Percentiles rank a stretch among this genome's conserved stretches.
Conservation (phyloP, 345 rosid species). For the Brassica cretica region DNA sequence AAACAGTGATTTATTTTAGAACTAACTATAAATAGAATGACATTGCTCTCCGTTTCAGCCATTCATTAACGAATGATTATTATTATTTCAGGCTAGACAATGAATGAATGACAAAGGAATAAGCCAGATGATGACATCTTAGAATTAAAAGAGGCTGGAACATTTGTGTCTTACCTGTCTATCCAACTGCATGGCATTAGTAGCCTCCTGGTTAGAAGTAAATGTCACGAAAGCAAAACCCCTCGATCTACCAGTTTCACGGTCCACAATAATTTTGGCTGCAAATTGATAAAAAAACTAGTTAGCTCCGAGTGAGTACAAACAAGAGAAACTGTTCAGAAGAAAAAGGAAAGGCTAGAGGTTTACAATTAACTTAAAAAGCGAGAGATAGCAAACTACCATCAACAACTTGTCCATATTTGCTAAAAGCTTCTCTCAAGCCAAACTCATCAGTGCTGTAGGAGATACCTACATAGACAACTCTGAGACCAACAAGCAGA, state of each 20-base stretch:
- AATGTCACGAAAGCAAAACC: conserved; percentile 91
- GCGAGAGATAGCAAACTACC: conserved; percentile 44
- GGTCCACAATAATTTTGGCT: conserved; percentile 85
- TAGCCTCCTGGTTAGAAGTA: conserved; percentile 70
- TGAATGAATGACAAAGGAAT: neutral
- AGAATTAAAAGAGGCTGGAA: conserved; percentile 1
- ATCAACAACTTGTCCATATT: conserved; percentile 86
- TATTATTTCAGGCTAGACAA: neutral
- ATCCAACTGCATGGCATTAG: conserved; percentile 84
- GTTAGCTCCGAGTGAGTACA: neutral
- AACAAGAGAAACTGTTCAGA: neutral
- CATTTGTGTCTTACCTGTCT: conserved; percentile 61
- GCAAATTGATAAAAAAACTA: conserved; percentile 24
- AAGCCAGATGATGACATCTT: neutral
- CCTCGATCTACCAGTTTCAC: conserved; percentile 89
- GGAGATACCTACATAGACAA: conserved; percentile 58
- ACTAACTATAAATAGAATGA: neutral
- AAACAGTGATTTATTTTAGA: neutral
- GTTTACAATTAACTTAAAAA: conserved; percentile 36
- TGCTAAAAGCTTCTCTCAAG: conserved; percentile 69
- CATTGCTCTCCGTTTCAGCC: neutral
- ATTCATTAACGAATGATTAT: neutral
- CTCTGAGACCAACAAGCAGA: neutral
- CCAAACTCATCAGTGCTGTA: conserved; percentile 68
- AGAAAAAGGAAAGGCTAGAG: conserved; percentile 28